Evolutionary conservation across 2,329 filamentous ascomycete genomes (phyloP).

Genomic region (Scedosporium apiospermum): DNA sequence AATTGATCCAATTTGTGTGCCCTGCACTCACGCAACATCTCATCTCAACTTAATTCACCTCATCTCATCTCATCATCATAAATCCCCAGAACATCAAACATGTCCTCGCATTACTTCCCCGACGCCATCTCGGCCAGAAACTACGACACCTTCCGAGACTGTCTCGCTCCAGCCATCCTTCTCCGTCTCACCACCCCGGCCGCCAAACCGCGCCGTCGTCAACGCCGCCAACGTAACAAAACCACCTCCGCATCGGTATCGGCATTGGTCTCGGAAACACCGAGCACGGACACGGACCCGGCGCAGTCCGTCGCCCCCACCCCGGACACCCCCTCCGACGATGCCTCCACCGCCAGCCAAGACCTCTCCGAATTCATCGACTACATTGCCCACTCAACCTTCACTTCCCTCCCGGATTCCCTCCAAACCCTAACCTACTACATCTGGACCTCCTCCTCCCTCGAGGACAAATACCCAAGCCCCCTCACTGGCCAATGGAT

Average conservation of each 20-base stretch:
- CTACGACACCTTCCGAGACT: conserved; percentile 60
- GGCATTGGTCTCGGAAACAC: conserved; percentile 4
- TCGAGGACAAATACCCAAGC: conserved; percentile 25
- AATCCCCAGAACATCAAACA: neutral
- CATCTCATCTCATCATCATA: no score
- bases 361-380: conserved; percentile 74
- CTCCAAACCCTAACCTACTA: conserved; percentile 55
- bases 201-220: conserved; percentile 36
- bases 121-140: conserved; percentile 12
- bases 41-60: no score
- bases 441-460: conserved; percentile 25
- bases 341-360: conserved; percentile 36
- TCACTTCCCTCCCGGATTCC: conserved; percentile 50
- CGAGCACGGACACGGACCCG: conserved; percentile 10
- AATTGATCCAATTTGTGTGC: no score
- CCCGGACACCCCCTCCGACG: conserved; percentile 11
- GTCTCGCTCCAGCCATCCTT: conserved; percentile 59
- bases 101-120: neutral
- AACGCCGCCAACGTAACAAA: conserved; percentile 3
- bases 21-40: no score
- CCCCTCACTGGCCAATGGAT: conserved; percentile 8
- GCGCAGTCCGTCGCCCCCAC: conserved; percentile 7
- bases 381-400: conserved; percentile 64
- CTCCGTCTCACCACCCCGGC: conserved; percentile 41
- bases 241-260: neutral